Evolutionary conservation across 495 filamentous ascomycete species (phyloP), one percentile per base, ranked within the genome.

Genomic region (Penicillium antarcticum): DNA sequence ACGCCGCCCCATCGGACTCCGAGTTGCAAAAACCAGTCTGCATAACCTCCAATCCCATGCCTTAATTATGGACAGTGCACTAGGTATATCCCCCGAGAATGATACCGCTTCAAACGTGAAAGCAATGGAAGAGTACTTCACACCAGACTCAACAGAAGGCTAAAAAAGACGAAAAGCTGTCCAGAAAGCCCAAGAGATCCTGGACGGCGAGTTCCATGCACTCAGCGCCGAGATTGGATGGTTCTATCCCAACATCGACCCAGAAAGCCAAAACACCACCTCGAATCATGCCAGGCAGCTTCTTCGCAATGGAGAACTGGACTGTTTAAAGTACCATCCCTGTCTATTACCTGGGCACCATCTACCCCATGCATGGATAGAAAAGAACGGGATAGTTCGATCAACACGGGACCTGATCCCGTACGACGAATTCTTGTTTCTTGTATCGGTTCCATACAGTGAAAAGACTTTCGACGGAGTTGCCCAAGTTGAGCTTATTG

Each of bases 1-100:
- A n/a, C 55, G 67, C 9, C 45, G 47, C 4, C 67, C 62, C n/a
- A 58, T 70, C n/a, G 64, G 62, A 3, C 33, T 37, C 17, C 31
- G 44, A 4, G 52, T 50, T 11, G 45, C 52, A 6, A 14, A 45
- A 21, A 50, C 45, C 2, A 55, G 52, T 50, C 32, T 55, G 2
- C 16, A 26, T 10, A 50, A 55, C 18, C 21, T 55, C n/a, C 36
- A 33, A 18, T 26, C 24, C 11, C 52, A 55, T 36, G 42, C 19
- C 8, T 17, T 23, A 17, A 36, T 26, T 26, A 50, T 55, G 45
- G 52, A 55, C 18, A 16, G 45, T 21, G 52, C 52, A 9, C 26
- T 55, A 7, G 52, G 45, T 23, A 36, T 49, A 2, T 42, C 37
- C 5, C 18, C 34, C 8, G 19, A 42, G 10, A n/a, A 38, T 7